Evolutionary conservation across 2,329 filamentous ascomycete genomes (phyloP), one percentile per base, ranked within the genome.

Genomic region (Tolypocladium guangdongense): DNA sequence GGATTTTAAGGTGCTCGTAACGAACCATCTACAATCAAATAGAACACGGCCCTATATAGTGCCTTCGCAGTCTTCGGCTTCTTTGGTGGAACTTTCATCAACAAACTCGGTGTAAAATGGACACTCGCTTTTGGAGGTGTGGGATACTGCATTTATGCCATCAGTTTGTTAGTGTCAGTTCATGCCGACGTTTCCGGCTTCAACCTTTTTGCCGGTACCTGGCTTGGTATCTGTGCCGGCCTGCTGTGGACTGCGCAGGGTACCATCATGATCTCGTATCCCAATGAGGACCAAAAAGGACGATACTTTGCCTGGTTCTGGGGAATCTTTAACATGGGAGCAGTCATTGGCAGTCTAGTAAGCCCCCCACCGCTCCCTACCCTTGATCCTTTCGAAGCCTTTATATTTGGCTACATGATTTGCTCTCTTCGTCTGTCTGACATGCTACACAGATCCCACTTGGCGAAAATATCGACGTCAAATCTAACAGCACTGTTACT

Each of bases 251-350:
- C 85, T 35, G 88, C 86, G 1, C 88, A 92, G 71, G 88, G 88
- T 55, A 83, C 87, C 55, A 88, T 91, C 64, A 91, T 92, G 86
- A 92, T 95, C 82, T 84, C 87, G 38, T 96, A 96, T 68, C 90
- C 90, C 2, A 76, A 80, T 20, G 91, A 96, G 71, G 70, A 81
- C 36, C 80, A 82, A 58, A 96, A 96, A 76, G 91, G 91, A 45
- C 84, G 85, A 55, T 96, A 90, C 68, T 95, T 96, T 67, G 87
- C 87, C 56, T 84, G 84, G 74, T 96, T 96, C 73, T 96, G 91
- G 91, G 84, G 90, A 67, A 95, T 96, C 64, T 96, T 96, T 78
- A 96, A 96, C 70, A 70, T 91, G 55, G 91, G 91, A 61, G 90
- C 84, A 62, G 90, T 96, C 56, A 89, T 96, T 68, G 91, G 91